phyloP scores from a whole-genome alignment of 164 flowering plant genomes.

The Tetrastigma voinierianum region DNA sequence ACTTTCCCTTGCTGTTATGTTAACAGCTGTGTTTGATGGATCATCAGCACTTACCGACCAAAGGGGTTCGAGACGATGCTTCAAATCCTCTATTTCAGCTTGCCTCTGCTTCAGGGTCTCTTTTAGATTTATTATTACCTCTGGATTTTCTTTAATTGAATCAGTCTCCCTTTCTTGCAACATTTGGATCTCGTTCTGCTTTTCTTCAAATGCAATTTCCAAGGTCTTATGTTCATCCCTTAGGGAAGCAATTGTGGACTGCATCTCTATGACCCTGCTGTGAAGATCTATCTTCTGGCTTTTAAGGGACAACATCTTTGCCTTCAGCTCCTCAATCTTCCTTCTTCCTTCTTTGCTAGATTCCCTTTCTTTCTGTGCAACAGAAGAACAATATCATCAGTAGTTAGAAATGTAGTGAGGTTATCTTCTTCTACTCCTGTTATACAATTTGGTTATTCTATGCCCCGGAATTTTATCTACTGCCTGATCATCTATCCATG shows the following conservation, averaged over 20 bases:
- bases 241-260: slow-evolving; percentile 51
- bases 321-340: slow-evolving; percentile 53
- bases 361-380: slow-evolving; percentile 60
- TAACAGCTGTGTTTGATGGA: slow-evolving; percentile 27
- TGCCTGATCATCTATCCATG: too few relatives aligned
- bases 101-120: slow-evolving; percentile 54
- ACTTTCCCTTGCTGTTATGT: slow-evolving; percentile 11
- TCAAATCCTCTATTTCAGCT: slow-evolving; percentile 46
- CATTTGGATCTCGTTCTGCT: slow-evolving; percentile 45
- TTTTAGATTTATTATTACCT: slow-evolving; percentile 21
- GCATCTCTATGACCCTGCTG: slow-evolving; percentile 47
- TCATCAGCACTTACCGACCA: slow-evolving; percentile 38
- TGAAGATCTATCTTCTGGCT: slow-evolving; percentile 52
- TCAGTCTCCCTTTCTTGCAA: slow-evolving; percentile 25
- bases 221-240: slow-evolving; percentile 48
- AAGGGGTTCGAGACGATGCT: slow-evolving; percentile 26
- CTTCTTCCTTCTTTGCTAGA: slow-evolving; percentile 34
- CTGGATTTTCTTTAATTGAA: slow-evolving; percentile 18
- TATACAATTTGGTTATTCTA: too few relatives aligned
- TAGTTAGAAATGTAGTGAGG: too few relatives aligned
- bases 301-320: slow-evolving; percentile 34
- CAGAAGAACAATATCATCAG: background rate
- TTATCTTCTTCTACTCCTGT: too few relatives aligned
- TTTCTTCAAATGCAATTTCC: slow-evolving; percentile 48
- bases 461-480: too few relatives aligned